Evolutionary conservation across 148 eudicot species (phyloP), one percentile per base, ranked within the genome.

Genomic region (Rhododendron williamsianum): DNA sequence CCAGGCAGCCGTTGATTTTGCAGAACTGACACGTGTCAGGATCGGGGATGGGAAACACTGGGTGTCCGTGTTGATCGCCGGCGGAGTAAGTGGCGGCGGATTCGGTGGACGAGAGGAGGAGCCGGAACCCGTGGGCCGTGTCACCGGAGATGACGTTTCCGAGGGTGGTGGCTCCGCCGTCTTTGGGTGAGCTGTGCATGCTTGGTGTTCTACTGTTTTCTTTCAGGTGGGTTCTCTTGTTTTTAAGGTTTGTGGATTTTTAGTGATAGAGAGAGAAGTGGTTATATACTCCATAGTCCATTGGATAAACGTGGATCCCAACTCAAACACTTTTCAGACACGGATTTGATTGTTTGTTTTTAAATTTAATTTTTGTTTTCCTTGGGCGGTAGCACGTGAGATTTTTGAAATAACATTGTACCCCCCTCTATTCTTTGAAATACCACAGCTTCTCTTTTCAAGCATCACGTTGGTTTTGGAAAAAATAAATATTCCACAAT

Each of bases 101-200:
- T 41, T 41, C 45, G 45, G 72, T 0, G 30, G 33, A 9, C 0
- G 82, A 6, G 15, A 82, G 1, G 2, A 13, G 36, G 21, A 54
- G 56, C 16, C 0, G 43, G 65, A 76, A 76, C 23, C 43, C 48
- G 51, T 76, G 48, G 80, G 16, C 46, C 27, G 43, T 56, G 54
- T 36, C 6, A 43, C 93, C 93, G 2, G 83, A 11, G 18, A 90
- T 91, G 72, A 91, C 92, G 74, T 89, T 91, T 35, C 45, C 76
- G 76, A 91, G 74, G 6, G 41, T 6, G 49, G 74, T 38, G 72
- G 58, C 84, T 43, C 18, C 48, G 54, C 71, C 85, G 6, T 76
- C 77, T 43, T 16, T 36, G 54, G 71, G 82, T 3, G 25, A 71
- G 19, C 71, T 63, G 30, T 45, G 81, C 25, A 27, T 11, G 81